These are phyloP conservation scores for Didymella sp. DNA, from an alignment of 2,329 filamentous ascomycete species.

Conservation along the genomic window DNA sequence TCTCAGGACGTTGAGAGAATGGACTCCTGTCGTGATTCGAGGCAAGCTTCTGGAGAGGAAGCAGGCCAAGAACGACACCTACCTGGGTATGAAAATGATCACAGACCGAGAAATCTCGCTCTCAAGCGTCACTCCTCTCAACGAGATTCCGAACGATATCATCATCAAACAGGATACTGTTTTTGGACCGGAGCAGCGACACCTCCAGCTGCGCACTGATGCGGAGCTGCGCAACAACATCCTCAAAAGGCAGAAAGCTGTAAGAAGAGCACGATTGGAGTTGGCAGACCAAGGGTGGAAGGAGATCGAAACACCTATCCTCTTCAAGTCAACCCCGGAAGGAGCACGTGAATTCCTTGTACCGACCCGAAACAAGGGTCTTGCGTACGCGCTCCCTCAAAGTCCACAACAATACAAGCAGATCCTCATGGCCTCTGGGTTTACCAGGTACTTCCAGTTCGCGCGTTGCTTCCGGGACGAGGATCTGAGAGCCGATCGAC, in stretches of 20 bases:
- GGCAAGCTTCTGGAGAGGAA: slow-evolving; percentile 58
- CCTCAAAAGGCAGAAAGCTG: slow-evolving; percentile 69
- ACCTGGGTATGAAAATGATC: slow-evolving; percentile 44
- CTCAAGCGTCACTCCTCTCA: slow-evolving; percentile 70
- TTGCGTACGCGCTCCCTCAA: slow-evolving; percentile 90
- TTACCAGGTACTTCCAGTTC: slow-evolving; percentile 86
- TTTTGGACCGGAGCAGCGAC: slow-evolving; percentile 76
- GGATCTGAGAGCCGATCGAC: slow-evolving; percentile 87
- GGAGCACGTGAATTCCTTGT: slow-evolving; percentile 95
- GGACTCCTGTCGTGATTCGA: slow-evolving; percentile 63
- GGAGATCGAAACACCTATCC: slow-evolving; percentile 88
- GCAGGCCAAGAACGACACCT: slow-evolving; percentile 42
- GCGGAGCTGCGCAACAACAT: slow-evolving; percentile 71
- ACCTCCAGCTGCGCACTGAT: slow-evolving; percentile 85
- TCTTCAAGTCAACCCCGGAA: slow-evolving; percentile 98
- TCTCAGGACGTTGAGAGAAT: slow-evolving; percentile 55
- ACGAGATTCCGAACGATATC: slow-evolving; percentile 75
- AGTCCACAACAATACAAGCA: slow-evolving; percentile 99
- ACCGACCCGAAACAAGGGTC: slow-evolving; percentile 76
- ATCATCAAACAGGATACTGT: slow-evolving; percentile 76
- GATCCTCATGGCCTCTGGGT: slow-evolving; percentile 90
- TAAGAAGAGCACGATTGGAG: slow-evolving; percentile 60
- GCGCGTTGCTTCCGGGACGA: slow-evolving; percentile 96
- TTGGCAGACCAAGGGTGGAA: slow-evolving; percentile 66
- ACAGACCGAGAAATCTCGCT: slow-evolving; percentile 66